Conservation (phyloP, 805 yeast species). For the Kockiozyma suomiensis region DNA sequence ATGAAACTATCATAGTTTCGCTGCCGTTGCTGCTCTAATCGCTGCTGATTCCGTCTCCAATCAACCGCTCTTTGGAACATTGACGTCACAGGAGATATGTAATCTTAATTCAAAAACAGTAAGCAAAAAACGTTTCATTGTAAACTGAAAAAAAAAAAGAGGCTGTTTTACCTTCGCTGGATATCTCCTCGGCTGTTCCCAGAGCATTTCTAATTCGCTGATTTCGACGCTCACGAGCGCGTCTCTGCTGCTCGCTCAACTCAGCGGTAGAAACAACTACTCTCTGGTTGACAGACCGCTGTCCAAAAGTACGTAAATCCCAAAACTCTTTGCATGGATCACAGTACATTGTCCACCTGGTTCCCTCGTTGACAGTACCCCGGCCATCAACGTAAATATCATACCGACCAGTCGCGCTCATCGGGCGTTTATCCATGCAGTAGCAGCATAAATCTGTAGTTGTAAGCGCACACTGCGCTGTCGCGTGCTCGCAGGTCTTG, state of each 20-base stretch:
- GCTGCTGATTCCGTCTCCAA: constrained; percentile 16
- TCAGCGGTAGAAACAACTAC: neutral
- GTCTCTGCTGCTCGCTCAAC: constrained; percentile 1
- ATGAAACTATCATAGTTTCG: neutral
- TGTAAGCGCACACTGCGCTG: constrained; percentile 11
- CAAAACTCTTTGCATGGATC: constrained; percentile 20
- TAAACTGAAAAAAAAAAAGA: no score
- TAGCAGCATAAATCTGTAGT: constrained; percentile 12
- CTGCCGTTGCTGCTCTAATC: neutral
- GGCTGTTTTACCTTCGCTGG: constrained; percentile 24
- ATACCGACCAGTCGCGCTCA: constrained; percentile 9
- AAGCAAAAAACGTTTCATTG: no score
- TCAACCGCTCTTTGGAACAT: constrained; percentile 27
- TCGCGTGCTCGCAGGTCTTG: constrained; percentile 21
- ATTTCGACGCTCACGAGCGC: neutral
- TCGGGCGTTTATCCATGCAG: constrained; percentile 24
- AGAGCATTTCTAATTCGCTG: constrained; percentile 15
- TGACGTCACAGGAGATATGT: constrained; percentile 23
- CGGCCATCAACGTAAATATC: constrained; percentile 28
- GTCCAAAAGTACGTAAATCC: neutral
- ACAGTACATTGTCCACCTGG: constrained; percentile 28
- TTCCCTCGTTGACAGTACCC: constrained; percentile 28
- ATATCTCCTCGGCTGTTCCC: constrained; percentile 22
- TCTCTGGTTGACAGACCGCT: neutral
- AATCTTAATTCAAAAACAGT: constrained; percentile 1